Evolutionary conservation across 306 rosid species (phyloP), one percentile per base, ranked within the genome.

Genomic region (Neltuma alba): DNA sequence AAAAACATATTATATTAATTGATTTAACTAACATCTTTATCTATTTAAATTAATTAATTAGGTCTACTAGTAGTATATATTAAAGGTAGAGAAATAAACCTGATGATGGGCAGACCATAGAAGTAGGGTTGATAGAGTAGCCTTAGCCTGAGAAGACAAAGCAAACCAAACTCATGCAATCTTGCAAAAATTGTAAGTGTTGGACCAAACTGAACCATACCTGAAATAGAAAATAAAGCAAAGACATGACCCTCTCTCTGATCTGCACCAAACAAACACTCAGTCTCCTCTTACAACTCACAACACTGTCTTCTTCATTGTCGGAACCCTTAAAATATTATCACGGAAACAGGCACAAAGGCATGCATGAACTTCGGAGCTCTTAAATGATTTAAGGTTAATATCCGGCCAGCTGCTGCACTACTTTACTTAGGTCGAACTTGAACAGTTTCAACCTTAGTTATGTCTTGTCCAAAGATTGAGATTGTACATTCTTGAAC

Each of bases 301-400:
- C 70, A 34, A 65, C 30, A 34, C 45, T 65, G 70, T 65, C 7
- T 9, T 45, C 60, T 45, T 47, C 60, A 45, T 30, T 70, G 75
- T 70, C 75, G 75, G 58, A 27, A 45, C 13, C 52, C 33, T 52
- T 20, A n/a, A 52, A 48, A n/a, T n/a, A 50, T 50, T 2, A 20
- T 20, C 2, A 3, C 11, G 8, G 27, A 21, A 20, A n/a, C n/a
- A n/a, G n/a, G n/a, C n/a, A n/a, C n/a, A n/a, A n/a, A n/a, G n/a
- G n/a, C n/a, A n/a, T n/a, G 37, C 73, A 40, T 68, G 28, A 66
- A 70, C 75, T 27, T 21, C 14, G 58, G 75, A 70, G 75, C 75
- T 45, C 75, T 16, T 70, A 18, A 70, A 70, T 70, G 58, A 28
- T 27, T 37, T 44, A 70, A 44, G 75, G 75, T 70, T 33, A 38